phyloP scores from a whole-genome alignment of 345 rosid genomes.

The Mallotus nudiflorus region DNA sequence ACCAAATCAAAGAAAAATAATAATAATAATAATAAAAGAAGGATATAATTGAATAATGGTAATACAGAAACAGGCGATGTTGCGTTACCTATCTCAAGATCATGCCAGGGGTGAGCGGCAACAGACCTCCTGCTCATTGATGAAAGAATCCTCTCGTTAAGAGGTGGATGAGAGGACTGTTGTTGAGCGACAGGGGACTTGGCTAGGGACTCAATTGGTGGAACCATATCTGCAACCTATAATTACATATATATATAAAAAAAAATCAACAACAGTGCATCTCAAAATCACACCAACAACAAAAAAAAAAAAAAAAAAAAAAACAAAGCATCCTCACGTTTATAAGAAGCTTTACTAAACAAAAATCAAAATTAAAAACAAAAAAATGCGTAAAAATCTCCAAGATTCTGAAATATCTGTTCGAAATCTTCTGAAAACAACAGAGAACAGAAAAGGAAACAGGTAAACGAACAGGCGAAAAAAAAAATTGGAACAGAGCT shows the following conservation, averaged over 20 bases:
- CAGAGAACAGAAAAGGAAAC: too few relatives aligned
- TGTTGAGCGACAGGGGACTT: constrained; percentile 32
- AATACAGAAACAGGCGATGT: not conserved
- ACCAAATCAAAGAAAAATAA: not conserved
- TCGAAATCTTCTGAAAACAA: not conserved
- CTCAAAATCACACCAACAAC: too few relatives aligned
- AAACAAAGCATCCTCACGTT: too few relatives aligned
- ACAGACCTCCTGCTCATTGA: constrained; percentile 87
- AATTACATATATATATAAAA: constrained; percentile 17
- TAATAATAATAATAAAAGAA: too few relatives aligned
- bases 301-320: too few relatives aligned
- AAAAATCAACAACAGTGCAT: not conserved
- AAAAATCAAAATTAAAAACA: not conserved
- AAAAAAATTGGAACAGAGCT: too few relatives aligned
- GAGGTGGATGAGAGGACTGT: constrained; percentile 55
- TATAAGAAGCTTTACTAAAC: not conserved
- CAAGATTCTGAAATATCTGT: too few relatives aligned
- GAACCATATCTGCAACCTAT: constrained; percentile 55
- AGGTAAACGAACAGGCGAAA: too few relatives aligned
- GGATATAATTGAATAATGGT: not conserved
- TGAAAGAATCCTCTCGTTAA: constrained; percentile 92
- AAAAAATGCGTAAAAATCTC: too few relatives aligned
- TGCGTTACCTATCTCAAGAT: constrained; percentile 85
- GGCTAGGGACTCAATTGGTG: constrained; percentile 55
- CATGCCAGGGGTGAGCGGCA: constrained; percentile 99